phyloP scores from a whole-genome alignment of 2,329 filamentous ascomycete species.

The Aspergillus intermedius region DNA sequence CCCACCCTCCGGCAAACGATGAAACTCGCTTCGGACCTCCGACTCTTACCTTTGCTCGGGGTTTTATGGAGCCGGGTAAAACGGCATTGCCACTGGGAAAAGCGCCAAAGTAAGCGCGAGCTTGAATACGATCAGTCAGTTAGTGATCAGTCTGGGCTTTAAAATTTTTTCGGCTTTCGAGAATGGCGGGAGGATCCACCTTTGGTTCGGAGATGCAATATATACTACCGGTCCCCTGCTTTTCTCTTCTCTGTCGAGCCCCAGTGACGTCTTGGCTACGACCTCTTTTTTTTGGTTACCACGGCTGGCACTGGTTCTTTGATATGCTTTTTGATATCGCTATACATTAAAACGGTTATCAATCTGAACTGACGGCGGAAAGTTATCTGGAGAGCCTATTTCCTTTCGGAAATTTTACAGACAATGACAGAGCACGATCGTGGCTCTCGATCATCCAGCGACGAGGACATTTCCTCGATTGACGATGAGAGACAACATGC shows the following conservation, averaged over 20 bases:
- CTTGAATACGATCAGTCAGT: neutral
- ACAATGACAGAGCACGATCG: slow-evolving; percentile 9
- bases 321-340: neutral
- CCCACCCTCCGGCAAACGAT: no score
- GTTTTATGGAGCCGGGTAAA: neutral
- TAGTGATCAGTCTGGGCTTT: neutral
- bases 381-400: neutral
- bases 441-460: slow-evolving; percentile 8
- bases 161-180: neutral
- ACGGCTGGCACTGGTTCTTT: no score
- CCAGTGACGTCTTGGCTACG: no score
- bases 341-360: neutral
- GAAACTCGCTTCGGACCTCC: neutral
- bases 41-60: neutral
- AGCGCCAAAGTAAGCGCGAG: neutral
- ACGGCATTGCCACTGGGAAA: neutral
- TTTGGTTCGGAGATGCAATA: no score
- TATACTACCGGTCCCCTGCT: no score
- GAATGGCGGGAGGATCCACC: no score
- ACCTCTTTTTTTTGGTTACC: no score
- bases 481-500: slow-evolving; percentile 5
- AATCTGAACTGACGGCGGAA: neutral
- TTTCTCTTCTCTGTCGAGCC: no score
- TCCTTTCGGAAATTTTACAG: neutral
- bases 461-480: slow-evolving; percentile 6